Conservation (phyloP, 108 stramenopile genomes). For the Schizochytrium sp. region DNA sequence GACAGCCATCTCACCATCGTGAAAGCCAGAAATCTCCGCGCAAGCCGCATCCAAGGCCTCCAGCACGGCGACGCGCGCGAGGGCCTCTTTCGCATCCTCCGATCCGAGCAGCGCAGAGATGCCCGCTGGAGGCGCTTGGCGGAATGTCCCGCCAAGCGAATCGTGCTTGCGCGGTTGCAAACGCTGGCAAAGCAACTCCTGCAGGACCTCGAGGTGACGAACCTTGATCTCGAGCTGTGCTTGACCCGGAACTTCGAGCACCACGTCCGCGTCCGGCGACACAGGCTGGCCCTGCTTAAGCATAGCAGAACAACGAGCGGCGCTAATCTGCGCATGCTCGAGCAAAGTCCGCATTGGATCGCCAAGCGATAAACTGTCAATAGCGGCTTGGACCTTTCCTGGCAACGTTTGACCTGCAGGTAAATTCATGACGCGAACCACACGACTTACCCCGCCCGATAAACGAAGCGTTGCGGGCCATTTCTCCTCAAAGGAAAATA, state of each 20-base stretch:
- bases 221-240: background rate
- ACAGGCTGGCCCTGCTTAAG: background rate
- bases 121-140: background rate
- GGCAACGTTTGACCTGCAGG: background rate
- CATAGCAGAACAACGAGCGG: background rate
- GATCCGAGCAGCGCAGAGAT: too few relatives aligned
- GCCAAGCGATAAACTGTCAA: background rate
- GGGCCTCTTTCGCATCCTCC: too few relatives aligned
- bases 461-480: background rate
- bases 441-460: background rate
- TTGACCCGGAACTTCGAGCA: background rate
- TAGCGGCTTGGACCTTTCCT: background rate
- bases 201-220: background rate
- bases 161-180: background rate
- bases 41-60: too few relatives aligned
- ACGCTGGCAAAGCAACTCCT: background rate
- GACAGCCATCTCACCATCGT: too few relatives aligned
- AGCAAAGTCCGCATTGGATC: background rate
- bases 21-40: too few relatives aligned
- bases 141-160: background rate
- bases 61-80: too few relatives aligned
- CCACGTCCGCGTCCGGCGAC: background rate
- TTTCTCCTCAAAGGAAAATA: background rate
- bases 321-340: background rate
- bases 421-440: background rate